These are phyloP conservation scores for Discostella pseudostelligera DNA, from an alignment of 108 stramenopile species.

Conservation along the genomic window DNA sequence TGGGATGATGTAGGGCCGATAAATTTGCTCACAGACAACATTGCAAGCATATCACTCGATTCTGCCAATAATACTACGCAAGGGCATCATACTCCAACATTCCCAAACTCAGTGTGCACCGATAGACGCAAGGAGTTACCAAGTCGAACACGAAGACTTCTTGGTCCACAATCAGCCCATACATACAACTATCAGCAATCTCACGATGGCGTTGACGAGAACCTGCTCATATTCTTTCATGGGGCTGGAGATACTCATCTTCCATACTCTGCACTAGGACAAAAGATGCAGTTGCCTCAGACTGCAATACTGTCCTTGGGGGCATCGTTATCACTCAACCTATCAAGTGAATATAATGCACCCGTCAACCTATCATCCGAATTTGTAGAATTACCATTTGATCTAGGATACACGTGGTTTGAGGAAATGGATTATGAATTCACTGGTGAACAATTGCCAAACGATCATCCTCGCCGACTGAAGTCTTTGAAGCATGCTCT, in stretches of 20 bases:
- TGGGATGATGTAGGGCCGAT: conserved; percentile 39
- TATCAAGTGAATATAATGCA: not conserved
- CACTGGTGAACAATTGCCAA: conserved; percentile 27
- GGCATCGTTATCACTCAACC: conserved; percentile 12
- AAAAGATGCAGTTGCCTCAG: conserved; percentile 46
- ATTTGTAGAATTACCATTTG: conserved; percentile 41
- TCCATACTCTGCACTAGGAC: conserved; percentile 39
- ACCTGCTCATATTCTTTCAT: conserved; percentile 49
- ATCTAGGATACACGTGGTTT: conserved; percentile 49
- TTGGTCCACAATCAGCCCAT: not conserved
- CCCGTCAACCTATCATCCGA: not conserved
- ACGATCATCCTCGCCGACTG: conserved; percentile 23
- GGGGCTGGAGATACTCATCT: conserved; percentile 49
- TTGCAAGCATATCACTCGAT: conserved; percentile 2
- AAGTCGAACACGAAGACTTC: not conserved
- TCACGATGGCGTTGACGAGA: conserved; percentile 31
- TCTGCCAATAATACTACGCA: not conserved
- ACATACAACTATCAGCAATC: conserved; percentile 30
- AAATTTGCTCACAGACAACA: conserved; percentile 10
- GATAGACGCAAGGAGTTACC: conserved; percentile 12
- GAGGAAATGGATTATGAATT: conserved; percentile 53
- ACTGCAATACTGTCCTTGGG: conserved; percentile 33
- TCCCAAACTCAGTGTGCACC: not conserved
- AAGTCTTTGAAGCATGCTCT: conserved; percentile 21
- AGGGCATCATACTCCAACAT: conserved; percentile 2